Percentiles rank a stretch among this genome's conserved stretches.
Evolutionary conservation across 495 filamentous ascomycete genomes (phyloP).

Genomic region (Aspergillus cavernicola): DNA sequence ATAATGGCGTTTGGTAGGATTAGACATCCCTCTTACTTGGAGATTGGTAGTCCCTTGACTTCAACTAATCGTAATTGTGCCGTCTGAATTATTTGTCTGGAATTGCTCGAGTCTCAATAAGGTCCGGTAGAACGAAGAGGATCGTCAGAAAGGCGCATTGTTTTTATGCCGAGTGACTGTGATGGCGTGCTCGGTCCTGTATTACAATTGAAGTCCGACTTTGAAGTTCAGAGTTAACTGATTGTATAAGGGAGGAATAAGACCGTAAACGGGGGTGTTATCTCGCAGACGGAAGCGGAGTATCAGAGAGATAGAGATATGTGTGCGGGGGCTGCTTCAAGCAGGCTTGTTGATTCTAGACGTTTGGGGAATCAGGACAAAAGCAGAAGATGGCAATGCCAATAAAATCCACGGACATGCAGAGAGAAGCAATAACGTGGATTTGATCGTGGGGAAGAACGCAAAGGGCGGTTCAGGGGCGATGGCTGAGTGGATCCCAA

Average conservation of each 20-base stretch:
- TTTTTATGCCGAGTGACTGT: neutral
- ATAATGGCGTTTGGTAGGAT: neutral
- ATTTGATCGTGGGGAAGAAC: neutral
- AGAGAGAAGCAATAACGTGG: neutral
- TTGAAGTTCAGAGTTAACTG: neutral
- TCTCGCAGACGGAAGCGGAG: neutral
- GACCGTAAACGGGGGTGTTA: neutral
- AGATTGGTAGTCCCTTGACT: neutral
- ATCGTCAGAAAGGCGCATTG: constrained; percentile 3
- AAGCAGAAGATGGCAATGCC: neutral
- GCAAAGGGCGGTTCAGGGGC: constrained; percentile 1
- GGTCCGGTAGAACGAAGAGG: neutral
- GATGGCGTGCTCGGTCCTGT: neutral
- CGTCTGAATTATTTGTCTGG: neutral
- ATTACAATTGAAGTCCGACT: neutral
- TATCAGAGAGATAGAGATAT: neutral
- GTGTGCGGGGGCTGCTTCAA: neutral
- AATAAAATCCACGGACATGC: neutral
- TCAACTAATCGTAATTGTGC: neutral
- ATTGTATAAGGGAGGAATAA: neutral
- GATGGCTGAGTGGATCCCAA: neutral
- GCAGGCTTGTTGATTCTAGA: neutral
- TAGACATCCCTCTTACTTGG: neutral
- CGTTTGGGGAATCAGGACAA: neutral
- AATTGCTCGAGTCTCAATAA: neutral